A percentile compares a stretch with the other conserved stretches of the same genome.
phyloP scores from a whole-genome alignment of 2,329 filamentous ascomycete species.

The Fusarium illudens region DNA sequence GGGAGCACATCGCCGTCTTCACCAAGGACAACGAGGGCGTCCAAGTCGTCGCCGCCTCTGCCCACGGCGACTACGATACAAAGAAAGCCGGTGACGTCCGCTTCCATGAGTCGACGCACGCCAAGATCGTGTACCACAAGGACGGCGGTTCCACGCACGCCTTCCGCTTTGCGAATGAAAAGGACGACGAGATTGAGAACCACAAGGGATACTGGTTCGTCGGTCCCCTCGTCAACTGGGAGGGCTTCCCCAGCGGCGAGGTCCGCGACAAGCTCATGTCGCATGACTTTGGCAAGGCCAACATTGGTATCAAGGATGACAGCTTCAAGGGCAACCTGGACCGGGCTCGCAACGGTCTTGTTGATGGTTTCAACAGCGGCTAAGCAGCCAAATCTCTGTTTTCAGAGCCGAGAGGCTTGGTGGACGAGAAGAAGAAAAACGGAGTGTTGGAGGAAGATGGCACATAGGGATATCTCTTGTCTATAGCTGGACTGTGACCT shows the following conservation, averaged over 20 bases:
- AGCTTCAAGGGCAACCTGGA: conserved; percentile 1
- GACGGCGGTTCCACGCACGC: conserved; percentile 47
- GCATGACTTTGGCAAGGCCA: not conserved
- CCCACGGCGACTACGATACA: conserved; percentile 15
- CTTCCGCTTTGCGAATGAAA: conserved; percentile 45
- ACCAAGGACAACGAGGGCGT: conserved; percentile 13
- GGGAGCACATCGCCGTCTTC: conserved; percentile 27
- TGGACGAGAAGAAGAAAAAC: not conserved
- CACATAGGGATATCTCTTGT: not conserved
- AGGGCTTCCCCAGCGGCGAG: conserved; percentile 41
- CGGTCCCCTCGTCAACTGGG: conserved; percentile 43
- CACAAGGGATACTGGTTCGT: conserved; percentile 47
- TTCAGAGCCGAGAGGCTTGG: not conserved
- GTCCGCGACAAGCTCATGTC: not conserved
- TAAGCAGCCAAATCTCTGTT: not conserved
- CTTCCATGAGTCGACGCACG: conserved; percentile 33
- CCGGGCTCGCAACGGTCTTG: not conserved
- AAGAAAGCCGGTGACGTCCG: conserved; percentile 5
- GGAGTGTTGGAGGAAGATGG: not conserved
- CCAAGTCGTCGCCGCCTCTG: conserved; percentile 21
- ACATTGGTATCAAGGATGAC: not conserved
- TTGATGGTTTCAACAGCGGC: not conserved
- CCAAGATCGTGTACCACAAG: conserved; percentile 53
- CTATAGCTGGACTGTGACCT: not conserved
- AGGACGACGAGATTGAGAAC: conserved; percentile 45